Evolutionary conservation across 352 stramenopile genomes (phyloP), one percentile per base, ranked within the genome.

Genomic region (Phytophthora quininea): DNA sequence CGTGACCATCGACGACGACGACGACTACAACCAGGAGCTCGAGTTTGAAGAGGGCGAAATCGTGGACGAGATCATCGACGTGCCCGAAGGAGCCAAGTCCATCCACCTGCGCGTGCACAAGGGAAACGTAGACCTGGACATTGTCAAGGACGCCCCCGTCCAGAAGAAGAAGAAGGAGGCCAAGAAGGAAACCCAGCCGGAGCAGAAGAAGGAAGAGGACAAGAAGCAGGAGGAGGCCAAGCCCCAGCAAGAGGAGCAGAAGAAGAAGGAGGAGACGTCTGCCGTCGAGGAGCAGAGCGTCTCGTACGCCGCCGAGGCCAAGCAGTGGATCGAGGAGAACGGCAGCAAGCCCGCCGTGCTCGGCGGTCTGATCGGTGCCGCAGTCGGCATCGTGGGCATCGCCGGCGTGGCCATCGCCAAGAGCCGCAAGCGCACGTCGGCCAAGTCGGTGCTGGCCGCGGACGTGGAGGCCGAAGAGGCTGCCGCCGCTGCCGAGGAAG

Each of bases 11-110:
- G 64, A 73, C 24, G 71, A 85, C 58, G 73, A 73, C 31, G 76
- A 88, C 60, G 77, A 84, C 53, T 86, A 76, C 58, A 74, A 57
- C 43, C 70, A 83, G 73, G 77, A 80, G 27, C 60, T 88, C n/a
- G 77, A 86, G 30, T 71, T 85, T 15, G 58, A 71, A 5, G 56
- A 72, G 3, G 54, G 80, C 52, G 69, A 85, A 49, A 47, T 69
- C 7, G 54, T 85, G 15, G 73, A 85, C 29, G 70, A 86, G 62
- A 45, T 69, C 46, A 85, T 88, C 35, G 80, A 88, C n/a, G 59
- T 86, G 30, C 77, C 75, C 3, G 48, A 67, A 30, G 76, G 74
- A 4, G 80, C 71, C 56, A 82, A 83, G 67, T 75, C 69, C 33
- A 72, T 86, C 33, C 79, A 64, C 35, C 66, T 88, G 38, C 79